Evolutionary conservation across 176 grass and related monocot genomes (phyloP).

Genomic region (Pontederia paniculata): DNA sequence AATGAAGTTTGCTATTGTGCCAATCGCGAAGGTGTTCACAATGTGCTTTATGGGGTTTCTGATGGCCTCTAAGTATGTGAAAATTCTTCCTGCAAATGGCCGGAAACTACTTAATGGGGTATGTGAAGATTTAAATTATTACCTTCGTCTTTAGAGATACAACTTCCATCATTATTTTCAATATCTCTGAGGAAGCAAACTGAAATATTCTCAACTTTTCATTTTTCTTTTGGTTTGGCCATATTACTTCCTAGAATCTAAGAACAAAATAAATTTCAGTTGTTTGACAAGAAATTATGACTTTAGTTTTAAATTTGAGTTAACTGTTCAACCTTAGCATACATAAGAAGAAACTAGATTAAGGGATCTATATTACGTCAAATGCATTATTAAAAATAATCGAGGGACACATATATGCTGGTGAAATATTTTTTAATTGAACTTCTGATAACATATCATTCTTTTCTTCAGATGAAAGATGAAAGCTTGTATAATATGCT

Average conservation of each 20-base stretch:
- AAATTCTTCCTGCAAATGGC: constrained; percentile 82
- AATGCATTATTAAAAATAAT: no score
- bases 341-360: no score
- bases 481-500: no score
- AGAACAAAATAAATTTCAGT: no score
- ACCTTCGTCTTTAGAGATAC: constrained; percentile 2
- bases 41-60: constrained; percentile 99
- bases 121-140: constrained; percentile 7
- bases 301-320: background rate
- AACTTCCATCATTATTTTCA: no score
- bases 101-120: constrained; percentile 96
- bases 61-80: constrained; percentile 92
- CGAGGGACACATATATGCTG: no score
- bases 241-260: background rate
- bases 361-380: no score
- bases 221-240: background rate
- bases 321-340: no score
- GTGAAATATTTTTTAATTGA: no score
- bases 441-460: no score
- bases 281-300: background rate
- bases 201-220: no score
- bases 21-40: constrained; percentile 94
- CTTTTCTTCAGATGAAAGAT: no score
- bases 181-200: background rate
- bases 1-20: constrained; percentile 71